A percentile compares a stretch with the other conserved stretches of the same genome.
These are phyloP conservation scores for Trichoderma sp. DNA, from an alignment of 2,329 filamentous ascomycete genomes.

Conservation along the genomic window DNA sequence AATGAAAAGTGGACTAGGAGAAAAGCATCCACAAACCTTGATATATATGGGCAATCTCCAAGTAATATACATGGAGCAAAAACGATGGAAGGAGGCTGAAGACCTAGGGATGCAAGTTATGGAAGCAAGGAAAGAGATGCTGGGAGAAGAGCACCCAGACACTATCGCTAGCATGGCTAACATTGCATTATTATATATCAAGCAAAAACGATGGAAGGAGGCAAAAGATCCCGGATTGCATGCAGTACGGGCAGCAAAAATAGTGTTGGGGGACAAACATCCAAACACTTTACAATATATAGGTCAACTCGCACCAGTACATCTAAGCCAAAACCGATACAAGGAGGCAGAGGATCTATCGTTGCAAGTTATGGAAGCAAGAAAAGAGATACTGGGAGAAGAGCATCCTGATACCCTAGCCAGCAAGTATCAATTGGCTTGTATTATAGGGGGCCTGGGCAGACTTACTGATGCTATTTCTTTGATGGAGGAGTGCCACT, in stretches of 20 bases:
- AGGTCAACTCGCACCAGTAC: no score
- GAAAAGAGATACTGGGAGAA: neutral
- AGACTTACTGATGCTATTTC: neutral
- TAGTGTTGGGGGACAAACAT: no score
- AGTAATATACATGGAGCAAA: neutral
- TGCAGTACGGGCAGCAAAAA: no score
- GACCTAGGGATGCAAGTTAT: neutral
- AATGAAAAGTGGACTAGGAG: no score
- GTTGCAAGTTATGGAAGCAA: neutral
- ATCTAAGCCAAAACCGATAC: no score
- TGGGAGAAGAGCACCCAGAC: neutral
- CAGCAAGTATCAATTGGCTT: neutral
- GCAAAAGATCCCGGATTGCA: no score
- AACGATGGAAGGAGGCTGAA: neutral
- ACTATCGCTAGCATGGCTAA: no score
- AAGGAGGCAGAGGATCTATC: neutral
- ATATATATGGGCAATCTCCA: no score
- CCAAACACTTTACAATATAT: neutral
- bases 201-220: no score
- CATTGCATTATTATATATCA: rapidly evolving
- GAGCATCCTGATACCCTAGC: neutral
- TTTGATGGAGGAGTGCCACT: neutral
- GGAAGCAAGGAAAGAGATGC: neutral
- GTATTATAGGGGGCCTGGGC: neutral
- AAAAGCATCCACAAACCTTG: no score